Percentiles rank a stretch among this genome's conserved stretches.
phyloP scores from a whole-genome alignment of 306 rosid species.

The Cicer cuneatum region DNA sequence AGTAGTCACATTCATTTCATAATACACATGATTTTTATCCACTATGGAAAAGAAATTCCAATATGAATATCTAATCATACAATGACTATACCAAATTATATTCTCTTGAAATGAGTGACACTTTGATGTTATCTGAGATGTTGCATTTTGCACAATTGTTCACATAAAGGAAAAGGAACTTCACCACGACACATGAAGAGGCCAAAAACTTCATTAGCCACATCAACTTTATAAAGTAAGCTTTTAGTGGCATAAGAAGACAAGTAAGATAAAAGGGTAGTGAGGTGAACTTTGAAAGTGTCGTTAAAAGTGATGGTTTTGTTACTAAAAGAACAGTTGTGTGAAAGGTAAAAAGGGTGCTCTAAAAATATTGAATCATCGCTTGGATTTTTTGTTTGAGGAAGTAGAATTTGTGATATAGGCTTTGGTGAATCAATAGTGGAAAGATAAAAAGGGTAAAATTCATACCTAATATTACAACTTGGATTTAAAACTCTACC shows the following conservation, averaged over 20 bases:
- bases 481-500: slow-evolving; percentile 31
- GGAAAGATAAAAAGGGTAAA: slow-evolving; percentile 29
- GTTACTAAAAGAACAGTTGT: slow-evolving; percentile 18
- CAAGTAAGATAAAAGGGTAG: slow-evolving; percentile 28
- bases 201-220: not conserved
- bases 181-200: slow-evolving; percentile 48
- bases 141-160: slow-evolving; percentile 23
- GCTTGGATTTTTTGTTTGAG: not conserved
- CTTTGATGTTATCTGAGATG: not conserved
- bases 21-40: slow-evolving; percentile 4
- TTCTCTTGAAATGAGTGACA: not conserved
- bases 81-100: slow-evolving; percentile 40
- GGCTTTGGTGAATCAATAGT: not conserved
- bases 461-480: slow-evolving; percentile 30
- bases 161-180: not conserved
- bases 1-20: not conserved
- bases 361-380: not conserved
- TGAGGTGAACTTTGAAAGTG: not conserved
- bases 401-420: not conserved
- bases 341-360: slow-evolving; percentile 15
- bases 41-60: not conserved
- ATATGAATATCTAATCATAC: slow-evolving; percentile 39
- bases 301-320: not conserved
- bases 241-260: slow-evolving; percentile 37
- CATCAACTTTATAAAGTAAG: not conserved